Evolutionary conservation across 106 monocot genomes (phyloP).

Genomic region (Dioscorea zingiberensis): DNA sequence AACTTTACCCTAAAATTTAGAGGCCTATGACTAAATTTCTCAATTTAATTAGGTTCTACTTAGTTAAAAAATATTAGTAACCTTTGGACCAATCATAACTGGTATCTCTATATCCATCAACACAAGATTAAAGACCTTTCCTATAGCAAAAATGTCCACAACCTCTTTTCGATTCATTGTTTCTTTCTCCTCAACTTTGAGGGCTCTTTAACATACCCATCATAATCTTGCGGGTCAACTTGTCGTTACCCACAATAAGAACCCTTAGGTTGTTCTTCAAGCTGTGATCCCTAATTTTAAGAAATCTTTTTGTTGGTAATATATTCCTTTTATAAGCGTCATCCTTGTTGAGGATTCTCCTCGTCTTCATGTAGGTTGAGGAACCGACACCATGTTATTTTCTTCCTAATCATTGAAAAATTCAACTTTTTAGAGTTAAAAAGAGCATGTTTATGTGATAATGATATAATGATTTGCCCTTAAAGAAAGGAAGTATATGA

Average conservation of each 20-base stretch:
- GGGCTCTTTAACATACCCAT: background rate
- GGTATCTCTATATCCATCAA: conserved; percentile 8
- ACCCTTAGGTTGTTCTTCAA: conserved; percentile 3
- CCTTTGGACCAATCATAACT: conserved; percentile 3
- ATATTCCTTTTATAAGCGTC: background rate
- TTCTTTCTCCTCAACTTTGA: background rate
- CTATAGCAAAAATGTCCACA: background rate
- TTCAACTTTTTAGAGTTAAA: no score
- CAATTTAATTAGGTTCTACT: background rate
- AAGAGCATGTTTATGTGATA: no score
- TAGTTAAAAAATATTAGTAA: no score
- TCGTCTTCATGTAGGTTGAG: no score
- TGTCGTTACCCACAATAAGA: background rate
- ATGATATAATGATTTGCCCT: no score
- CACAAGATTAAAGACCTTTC: background rate
- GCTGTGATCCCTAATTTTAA: background rate
- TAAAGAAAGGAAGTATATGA: no score
- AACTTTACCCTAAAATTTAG: background rate
- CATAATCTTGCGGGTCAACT: background rate
- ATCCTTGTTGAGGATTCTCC: no score
- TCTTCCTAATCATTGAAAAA: no score
- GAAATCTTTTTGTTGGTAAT: background rate
- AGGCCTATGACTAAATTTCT: background rate
- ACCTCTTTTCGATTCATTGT: conserved; percentile 2
- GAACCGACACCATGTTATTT: no score